Evolutionary conservation across 2,329 filamentous ascomycete species (phyloP), one percentile per base, ranked within the genome.

Genomic region (Colletotrichum sidae): DNA sequence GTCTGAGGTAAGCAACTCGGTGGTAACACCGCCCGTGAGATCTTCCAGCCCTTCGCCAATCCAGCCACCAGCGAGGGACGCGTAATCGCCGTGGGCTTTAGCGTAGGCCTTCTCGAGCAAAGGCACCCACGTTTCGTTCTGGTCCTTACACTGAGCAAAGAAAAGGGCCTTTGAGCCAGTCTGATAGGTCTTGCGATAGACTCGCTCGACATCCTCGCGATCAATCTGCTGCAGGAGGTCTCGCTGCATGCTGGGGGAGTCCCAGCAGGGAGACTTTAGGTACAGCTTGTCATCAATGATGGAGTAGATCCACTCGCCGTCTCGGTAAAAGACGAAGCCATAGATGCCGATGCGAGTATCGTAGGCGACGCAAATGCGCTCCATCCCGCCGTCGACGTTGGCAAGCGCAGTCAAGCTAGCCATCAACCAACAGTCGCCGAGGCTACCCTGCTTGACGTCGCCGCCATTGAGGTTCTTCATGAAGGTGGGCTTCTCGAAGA

Each of bases 271-370:
- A 2, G 92, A 92, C 65, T 90, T 92, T 15, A 97, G 85, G 75
- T 92, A 96, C 3, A 97, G 84, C 78, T 96, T 96, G 77, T 97
- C 94, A 73, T 97, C 94, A 65, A 97, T 89, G 67, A 97, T 94
- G 63, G 92, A 94, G 71, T 94, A 93, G 61, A 95, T 92, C 94
- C 93, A 97, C 77, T 96, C 92, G 57, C 93, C 93, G 72, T 97
- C 93, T 74, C 93, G 83, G 74, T 91, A 92, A 74, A 97, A 96
- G 53, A 96, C 92, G 72, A 97, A 97, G 1, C 93, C 93, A 72
- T 96, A 97, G 4, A 96, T 93, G 8, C 93, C 93, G 55, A 96
- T 89, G 68, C 81, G 83, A 9, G 86, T 87, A 70, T 96, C 87
- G 47, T 91, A 88, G 50, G 89, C 91, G 37, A 96, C 91, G 71